These are phyloP conservation scores for Claviceps sp. DNA, from an alignment of 2,329 filamentous ascomycete genomes.

Conservation along the genomic window DNA sequence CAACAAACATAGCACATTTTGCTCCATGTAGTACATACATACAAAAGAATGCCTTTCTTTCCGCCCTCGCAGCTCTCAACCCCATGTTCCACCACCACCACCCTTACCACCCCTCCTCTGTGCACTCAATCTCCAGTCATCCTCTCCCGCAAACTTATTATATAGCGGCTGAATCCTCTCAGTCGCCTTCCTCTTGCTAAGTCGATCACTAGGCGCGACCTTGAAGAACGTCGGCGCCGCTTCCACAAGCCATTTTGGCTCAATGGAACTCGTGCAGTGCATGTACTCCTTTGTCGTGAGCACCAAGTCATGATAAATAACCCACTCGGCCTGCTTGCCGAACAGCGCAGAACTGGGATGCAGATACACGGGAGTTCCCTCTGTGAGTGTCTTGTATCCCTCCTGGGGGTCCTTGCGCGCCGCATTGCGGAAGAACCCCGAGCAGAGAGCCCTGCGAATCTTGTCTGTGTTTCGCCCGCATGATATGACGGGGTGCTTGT, in stretches of 20 bases:
- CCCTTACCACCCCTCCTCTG: slow-evolving; percentile 76
- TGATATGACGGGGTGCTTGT: slow-evolving; percentile 67
- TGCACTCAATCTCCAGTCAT: slow-evolving; percentile 87
- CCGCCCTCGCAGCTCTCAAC: slow-evolving; percentile 28
- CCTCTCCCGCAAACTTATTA: slow-evolving; percentile 81
- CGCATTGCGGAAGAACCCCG: slow-evolving; percentile 89
- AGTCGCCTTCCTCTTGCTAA: slow-evolving; percentile 85
- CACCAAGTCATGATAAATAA: slow-evolving; percentile 83
- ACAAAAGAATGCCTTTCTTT: neutral
- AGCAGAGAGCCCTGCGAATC: slow-evolving; percentile 78
- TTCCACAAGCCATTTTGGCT: slow-evolving; percentile 88
- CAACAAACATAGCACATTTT: too few relatives aligned
- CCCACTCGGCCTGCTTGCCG: slow-evolving; percentile 91
- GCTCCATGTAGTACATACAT: too few relatives aligned
- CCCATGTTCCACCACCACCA: slow-evolving; percentile 87
- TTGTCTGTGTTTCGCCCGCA: slow-evolving; percentile 80
- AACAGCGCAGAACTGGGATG: slow-evolving; percentile 88
- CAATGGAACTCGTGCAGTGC: slow-evolving; percentile 85
- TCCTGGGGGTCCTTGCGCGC: slow-evolving; percentile 92
- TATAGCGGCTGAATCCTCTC: slow-evolving; percentile 93
- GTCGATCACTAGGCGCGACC: slow-evolving; percentile 71
- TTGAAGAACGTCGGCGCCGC: slow-evolving; percentile 99
- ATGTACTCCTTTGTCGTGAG: slow-evolving; percentile 97
- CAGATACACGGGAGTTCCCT: slow-evolving; percentile 88
- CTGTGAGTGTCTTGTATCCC: slow-evolving; percentile 93